These are phyloP conservation scores for Amylostereum chailletii DNA, from an alignment of 1,284 basidiomycete species.

Conservation along the genomic window DNA sequence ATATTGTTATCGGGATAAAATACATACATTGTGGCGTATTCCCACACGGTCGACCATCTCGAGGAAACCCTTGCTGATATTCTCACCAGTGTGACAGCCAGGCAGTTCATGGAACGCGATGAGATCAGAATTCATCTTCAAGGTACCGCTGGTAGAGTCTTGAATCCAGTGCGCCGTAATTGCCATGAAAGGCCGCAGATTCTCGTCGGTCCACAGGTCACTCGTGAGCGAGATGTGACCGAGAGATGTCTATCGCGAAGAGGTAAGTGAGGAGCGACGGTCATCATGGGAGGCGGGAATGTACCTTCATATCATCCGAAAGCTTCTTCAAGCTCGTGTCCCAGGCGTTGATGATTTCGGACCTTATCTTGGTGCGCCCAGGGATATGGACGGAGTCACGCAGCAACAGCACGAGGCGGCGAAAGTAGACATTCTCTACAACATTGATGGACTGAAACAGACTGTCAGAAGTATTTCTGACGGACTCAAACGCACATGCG, in stretches of 20 bases:
- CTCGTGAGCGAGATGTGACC: not conserved
- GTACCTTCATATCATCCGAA: too few relatives aligned
- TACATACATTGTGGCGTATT: not conserved
- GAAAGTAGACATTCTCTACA: not conserved
- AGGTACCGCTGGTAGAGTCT: not conserved
- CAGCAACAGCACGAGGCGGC: not conserved
- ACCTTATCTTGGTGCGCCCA: not conserved
- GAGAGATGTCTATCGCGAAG: not conserved
- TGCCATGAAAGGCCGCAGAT: not conserved
- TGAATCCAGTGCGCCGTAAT: not conserved
- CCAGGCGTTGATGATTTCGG: not conserved
- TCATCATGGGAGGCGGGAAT: not conserved
- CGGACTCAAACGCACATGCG: not conserved
- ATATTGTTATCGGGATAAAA: too few relatives aligned
- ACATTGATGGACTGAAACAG: not conserved
- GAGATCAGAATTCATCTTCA: not conserved
- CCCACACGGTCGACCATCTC: not conserved
- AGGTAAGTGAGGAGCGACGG: not conserved
- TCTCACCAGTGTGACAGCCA: not conserved
- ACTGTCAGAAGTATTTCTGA: not conserved
- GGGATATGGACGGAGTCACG: too few relatives aligned
- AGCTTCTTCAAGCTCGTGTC: not conserved
- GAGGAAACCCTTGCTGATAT: not conserved
- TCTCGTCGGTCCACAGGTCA: not conserved
- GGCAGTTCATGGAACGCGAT: not conserved